Conservation (phyloP, 2,329 filamentous ascomycete genomes). For the Delphinella strobiligena region DNA sequence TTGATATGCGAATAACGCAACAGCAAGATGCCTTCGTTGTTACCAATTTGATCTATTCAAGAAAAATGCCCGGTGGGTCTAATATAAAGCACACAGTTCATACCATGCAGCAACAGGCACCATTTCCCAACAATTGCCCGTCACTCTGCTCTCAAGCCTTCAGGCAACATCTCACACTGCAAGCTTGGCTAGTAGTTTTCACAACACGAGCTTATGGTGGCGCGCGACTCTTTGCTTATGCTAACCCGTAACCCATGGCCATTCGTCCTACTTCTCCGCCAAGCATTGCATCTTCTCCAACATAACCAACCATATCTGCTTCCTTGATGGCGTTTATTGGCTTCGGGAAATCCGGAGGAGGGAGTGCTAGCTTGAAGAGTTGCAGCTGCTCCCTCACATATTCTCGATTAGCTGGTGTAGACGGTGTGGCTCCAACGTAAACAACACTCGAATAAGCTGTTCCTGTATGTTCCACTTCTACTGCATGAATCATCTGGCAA, state of each 20-base stretch:
- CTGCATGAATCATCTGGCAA: conserved; percentile 4
- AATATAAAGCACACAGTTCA: too few relatives aligned
- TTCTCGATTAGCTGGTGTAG: not conserved
- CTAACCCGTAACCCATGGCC: not conserved
- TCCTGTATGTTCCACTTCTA: conserved; percentile 1
- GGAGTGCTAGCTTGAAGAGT: not conserved
- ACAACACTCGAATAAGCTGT: conserved; percentile 1
- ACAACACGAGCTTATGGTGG: too few relatives aligned
- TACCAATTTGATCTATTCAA: not conserved
- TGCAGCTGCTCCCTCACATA: conserved; percentile 1
- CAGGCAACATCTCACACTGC: not conserved
- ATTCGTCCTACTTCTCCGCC: not conserved
- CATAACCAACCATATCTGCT: not conserved
- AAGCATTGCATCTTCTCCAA: not conserved
- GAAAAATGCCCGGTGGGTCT: not conserved
- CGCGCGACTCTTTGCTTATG: too few relatives aligned
- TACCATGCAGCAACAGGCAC: too few relatives aligned
- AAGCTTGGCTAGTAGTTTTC: not conserved
- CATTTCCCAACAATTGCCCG: too few relatives aligned
- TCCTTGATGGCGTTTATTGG: not conserved
- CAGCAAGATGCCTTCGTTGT: not conserved
- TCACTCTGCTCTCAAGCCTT: too few relatives aligned
- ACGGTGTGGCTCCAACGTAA: conserved; percentile 2
- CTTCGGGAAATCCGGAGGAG: conserved; percentile 1
- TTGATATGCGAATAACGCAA: not conserved